Evolutionary conservation across 2,329 filamentous ascomycete species (phyloP), one percentile per base, ranked within the genome.

Genomic region (Didymella exigua): DNA sequence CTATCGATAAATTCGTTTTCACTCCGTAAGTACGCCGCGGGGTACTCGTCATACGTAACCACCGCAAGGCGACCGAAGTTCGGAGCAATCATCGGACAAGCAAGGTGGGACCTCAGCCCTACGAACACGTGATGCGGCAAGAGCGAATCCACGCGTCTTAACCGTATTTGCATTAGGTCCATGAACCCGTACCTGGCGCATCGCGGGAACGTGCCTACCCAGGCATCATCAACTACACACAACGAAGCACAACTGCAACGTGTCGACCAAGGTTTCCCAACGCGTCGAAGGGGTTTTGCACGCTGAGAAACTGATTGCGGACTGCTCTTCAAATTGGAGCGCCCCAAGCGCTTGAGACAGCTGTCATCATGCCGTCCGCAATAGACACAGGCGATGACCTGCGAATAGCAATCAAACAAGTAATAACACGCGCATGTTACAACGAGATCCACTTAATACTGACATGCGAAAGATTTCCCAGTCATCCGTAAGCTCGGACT

Each of bases 401-500:
- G 41, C 77, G 75, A 48, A 66, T 75, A 44, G 77, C 79, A 18
- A 79, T 81, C 46, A 79, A 81, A 68, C 79, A 81, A 76, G 79
- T 82, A 74, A 58, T 71, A 55, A 24, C 23, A 30, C 5, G 16
- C 31, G 18, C 21, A 31, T 41, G 10, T 18, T 16, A 13, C 19
- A 21, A 24, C 14, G 38, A 13, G 16, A 21, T 19, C 6, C 7
- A 11, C 1, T 16, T 36, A 14, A 19, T 31, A 37, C 60, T 65
- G 42, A 67, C 47, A 11, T 2, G 11, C 63, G 49, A 58, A 72
- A 99, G 91, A 96, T 98, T 64, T 93, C 97, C 58, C 86, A 96
- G 66, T 92, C 93, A 2, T 89, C 92, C 11, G 92, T 93, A 19
- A 93, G 98, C 70, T 84, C 89, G 44, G 95, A 99, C 68, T 98